Evolutionary conservation across 768 basidiomycete genomes (phyloP), one percentile per base, ranked within the genome.

Genomic region (Coprinellus aureogranulatus): DNA sequence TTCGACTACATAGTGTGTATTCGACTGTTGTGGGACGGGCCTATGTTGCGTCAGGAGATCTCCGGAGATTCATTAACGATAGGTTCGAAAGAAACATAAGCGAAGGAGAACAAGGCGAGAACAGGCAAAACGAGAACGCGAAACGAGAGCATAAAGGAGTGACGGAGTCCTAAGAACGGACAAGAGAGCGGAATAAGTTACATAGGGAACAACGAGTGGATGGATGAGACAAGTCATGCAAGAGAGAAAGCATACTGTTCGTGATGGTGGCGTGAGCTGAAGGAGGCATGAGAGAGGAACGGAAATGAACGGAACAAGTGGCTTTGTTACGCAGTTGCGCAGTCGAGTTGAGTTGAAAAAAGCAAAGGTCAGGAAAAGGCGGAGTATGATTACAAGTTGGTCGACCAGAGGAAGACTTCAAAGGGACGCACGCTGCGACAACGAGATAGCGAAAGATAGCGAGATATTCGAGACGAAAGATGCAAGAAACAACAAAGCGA

Each of bases 181-280:
- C 54, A 62, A 61, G 61, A 56, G 55, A 49, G 44, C 48, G 59
- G 51, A 53, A 50, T 53, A 53, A 57, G 52, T 59, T 52, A 59
- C 62, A 66, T 60, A 49, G 48, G 37, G 8, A 49, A 42, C 51
- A 51, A 61, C 34, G 52, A 58, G 53, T 23, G 62, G 60, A 54
- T 59, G 61, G 54, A 57, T 54, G 51, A 55, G 57, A 14, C 6
- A 14, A 55, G 59, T 61, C 55, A 59, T 62, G 59, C 57, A 51
- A 59, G 58, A 61, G 37, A 60, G 55, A 59, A 58, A 64, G 59
- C 66, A 67, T 71, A 65, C 57, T 55, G 55, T 62, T 67, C 66
- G 62, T 67, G 62, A 64, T 46, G n/a, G n/a, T n/a, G 65, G 59
- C 65, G 61, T 65, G 63, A 63, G 28, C 44, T 40, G 60, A 48